phyloP scores from a whole-genome alignment of 2,329 filamentous ascomycete species.

The Hortaea sp. region DNA sequence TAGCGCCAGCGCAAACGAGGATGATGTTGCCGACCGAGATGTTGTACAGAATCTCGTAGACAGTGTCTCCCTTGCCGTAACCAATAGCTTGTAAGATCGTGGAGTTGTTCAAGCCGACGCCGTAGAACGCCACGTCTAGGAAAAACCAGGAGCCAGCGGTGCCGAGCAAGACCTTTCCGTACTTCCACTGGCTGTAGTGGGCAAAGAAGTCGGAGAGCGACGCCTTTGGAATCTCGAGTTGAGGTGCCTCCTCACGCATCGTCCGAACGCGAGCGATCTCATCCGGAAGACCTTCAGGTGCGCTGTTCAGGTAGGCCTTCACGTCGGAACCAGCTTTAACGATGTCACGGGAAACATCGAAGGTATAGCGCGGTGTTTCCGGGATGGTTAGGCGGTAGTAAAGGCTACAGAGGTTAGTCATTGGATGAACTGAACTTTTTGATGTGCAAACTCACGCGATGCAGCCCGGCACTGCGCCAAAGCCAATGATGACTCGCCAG shows the following conservation, averaged over 20 bases:
- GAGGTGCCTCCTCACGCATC: slow-evolving; percentile 42
- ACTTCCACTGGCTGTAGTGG: slow-evolving; percentile 62
- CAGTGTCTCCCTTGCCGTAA: slow-evolving; percentile 52
- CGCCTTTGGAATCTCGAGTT: slow-evolving; percentile 58
- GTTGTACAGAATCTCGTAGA: slow-evolving; percentile 63
- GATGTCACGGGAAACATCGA: slow-evolving; percentile 66
- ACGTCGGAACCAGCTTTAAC: slow-evolving; percentile 64
- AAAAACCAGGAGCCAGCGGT: slow-evolving; percentile 80
- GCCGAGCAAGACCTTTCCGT: slow-evolving; percentile 63
- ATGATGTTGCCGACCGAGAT: slow-evolving; percentile 71
- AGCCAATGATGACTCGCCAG: slow-evolving; percentile 74
- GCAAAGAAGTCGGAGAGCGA: slow-evolving; percentile 60
- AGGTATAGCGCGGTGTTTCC: slow-evolving; percentile 80
- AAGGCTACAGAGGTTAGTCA: slow-evolving; percentile 30
- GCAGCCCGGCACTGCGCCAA: slow-evolving; percentile 69
- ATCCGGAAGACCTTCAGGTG: slow-evolving; percentile 53
- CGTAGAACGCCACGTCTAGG: slow-evolving; percentile 51
- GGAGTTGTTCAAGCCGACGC: slow-evolving; percentile 64
- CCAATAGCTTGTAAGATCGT: slow-evolving; percentile 63
- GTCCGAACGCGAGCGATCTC: slow-evolving; percentile 54
- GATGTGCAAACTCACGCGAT: slow-evolving; percentile 29
- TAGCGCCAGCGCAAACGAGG: slow-evolving; percentile 65
- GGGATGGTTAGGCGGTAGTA: slow-evolving; percentile 83
- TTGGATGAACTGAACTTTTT: background rate
- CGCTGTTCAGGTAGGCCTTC: slow-evolving; percentile 62